Percentiles rank a stretch among this genome's conserved stretches.
These are phyloP conservation scores for Zygoascus tannicola DNA, from an alignment of 805 yeast genomes.

Conservation along the genomic window DNA sequence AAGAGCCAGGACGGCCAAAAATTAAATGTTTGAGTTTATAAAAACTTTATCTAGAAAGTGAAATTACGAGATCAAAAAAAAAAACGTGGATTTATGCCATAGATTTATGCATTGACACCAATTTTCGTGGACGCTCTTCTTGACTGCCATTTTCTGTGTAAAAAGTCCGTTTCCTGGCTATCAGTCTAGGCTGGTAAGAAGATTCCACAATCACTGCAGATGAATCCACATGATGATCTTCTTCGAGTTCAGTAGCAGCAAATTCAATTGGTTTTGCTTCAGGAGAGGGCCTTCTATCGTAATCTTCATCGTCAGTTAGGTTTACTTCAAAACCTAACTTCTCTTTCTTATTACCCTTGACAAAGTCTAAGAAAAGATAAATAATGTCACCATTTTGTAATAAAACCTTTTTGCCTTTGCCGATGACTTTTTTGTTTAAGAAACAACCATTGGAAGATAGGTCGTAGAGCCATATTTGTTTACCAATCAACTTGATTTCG, in stretches of 20 bases:
- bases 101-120: not conserved
- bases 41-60: too few relatives aligned
- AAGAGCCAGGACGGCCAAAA: too few relatives aligned
- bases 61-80: too few relatives aligned
- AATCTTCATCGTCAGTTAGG: slow-evolving; percentile 6
- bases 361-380: slow-evolving; percentile 49
- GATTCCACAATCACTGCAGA: not conserved
- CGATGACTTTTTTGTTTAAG: slow-evolving; percentile 50
- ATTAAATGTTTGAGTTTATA: too few relatives aligned
- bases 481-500: slow-evolving; percentile 43
- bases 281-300: not conserved
- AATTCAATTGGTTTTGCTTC: not conserved
- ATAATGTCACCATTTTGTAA: slow-evolving; percentile 58
- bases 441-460: slow-evolving; percentile 72
- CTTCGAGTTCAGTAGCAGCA: not conserved
- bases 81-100: too few relatives aligned
- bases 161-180: slow-evolving; percentile 1
- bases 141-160: not conserved
- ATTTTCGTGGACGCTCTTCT: slow-evolving; percentile 2
- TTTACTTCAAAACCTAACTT: slow-evolving; percentile 13
- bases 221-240: not conserved
- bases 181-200: not conserved
- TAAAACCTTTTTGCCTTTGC: slow-evolving; percentile 52
- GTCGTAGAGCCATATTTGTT: slow-evolving; percentile 74
- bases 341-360: slow-evolving; percentile 34